Base-by-base conservation (phyloP, 2,329 filamentous ascomycete genomes). In the Claviceps sorghi region DNA sequence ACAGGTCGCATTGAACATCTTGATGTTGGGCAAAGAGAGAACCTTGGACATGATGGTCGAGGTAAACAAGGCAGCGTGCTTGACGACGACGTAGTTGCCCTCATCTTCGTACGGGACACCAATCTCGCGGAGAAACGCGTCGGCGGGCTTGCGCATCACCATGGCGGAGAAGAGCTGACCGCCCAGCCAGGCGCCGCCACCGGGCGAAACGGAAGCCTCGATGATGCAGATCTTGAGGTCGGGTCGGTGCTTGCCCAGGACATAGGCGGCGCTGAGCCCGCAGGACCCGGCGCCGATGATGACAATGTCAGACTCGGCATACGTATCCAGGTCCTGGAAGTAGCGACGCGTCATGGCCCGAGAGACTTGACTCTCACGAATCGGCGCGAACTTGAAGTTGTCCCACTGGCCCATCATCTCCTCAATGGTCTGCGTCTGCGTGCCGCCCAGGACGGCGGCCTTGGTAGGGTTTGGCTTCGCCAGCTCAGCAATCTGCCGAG, bases 101-200 rank as follows among this genome's bases (percentile, higher is more conserved):
- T 95, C 89, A 57, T 95, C 88, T 62, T 95, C 90, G 64, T 84
- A 95, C 0, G 86, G 82, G 7, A 95, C 83, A 54, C 86, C 88
- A 17, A 95, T 69, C 62, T 94, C 88, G 43, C 77, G 74, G 54
- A 95, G 74, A 74, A 95, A 95, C 52, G 78, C 79, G 64, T 95
- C 86, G 51, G 89, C 89, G 13, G 90, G 88, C 75, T 93, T 94
- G 62, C 89, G 85, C 83, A 96, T 89, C 48, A 95, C 79, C 89
- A 95, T 95, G 64, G 89, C 89, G 55, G 82, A 87, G 80, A 96
- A 95, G 53, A 95, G 85, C 74, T 95, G 90, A 19, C 89, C 89
- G 53, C 90, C 90, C 46, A 95, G 81, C 89, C 89, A 95, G 56
- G 88, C 89, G 62, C 89, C 89, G 58, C 89, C 89, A 55, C 87